Base-by-base conservation (phyloP, 176 grass and related monocot species). In the Bothriochloa decipiens region DNA sequence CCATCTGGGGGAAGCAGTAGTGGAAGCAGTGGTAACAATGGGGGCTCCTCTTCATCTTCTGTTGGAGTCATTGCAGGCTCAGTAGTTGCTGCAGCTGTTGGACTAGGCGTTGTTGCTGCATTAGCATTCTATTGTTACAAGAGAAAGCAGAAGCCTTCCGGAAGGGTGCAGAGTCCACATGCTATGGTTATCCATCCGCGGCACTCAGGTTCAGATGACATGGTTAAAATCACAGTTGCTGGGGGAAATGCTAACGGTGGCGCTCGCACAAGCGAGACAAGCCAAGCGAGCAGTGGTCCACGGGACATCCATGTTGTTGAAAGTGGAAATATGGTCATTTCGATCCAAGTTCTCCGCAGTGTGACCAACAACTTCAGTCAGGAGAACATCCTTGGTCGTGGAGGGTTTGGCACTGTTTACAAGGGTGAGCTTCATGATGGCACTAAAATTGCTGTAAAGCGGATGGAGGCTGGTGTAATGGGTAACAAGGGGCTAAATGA, bases 311-410 rank as follows among this genome's bases (percentile, higher is more conserved):
- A 95, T 85, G 95, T 97, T 18, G 89, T 93, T 33, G 95, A 97
- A 57, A 72, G 87, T 71, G 95, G 95, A 82, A 97, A 95, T 85
- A 97, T 97, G 92, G 95, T 97, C 16, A 97, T 97, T 85, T 97
- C 95, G 0, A 95, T 97, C 58, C 95, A 97, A 74, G 95, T 97
- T 50, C 95, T 97, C 33, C 83, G 95, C 35, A 97, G 91, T 82
- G 95, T 97, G 45, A 97, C 95, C 46, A 97, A 97, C 71, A 95
- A 97, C 72, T 97, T 97, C 78, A 94, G 92, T n/a, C 82, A 91
- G 83, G 88, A 94, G 15, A 97, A 97, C 64, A 86, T 97, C 46
- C 82, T 97, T 37, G 95, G 95, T 28, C 88, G 92, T 27, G 95
- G 95, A 69, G 95, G 95, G 0, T 97, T 97, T 29, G 95, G 95